These are phyloP conservation scores for Rhexocercosporidium sp. DNA, from an alignment of 2,329 filamentous ascomycete genomes.

Conservation along the genomic window DNA sequence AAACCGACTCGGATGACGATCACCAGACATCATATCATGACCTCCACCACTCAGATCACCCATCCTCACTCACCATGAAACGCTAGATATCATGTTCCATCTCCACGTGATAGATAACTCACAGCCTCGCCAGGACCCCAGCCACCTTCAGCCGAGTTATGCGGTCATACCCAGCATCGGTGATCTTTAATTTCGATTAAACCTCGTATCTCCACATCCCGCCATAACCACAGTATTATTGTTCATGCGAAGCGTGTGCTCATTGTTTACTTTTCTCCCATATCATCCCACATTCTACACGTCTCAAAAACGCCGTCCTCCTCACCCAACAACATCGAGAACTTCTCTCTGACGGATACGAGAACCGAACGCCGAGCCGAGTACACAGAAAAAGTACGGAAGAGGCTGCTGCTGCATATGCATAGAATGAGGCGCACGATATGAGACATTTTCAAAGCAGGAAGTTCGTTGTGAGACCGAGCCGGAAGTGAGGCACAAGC, in stretches of 20 bases:
- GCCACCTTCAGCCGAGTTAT: slow-evolving; percentile 11
- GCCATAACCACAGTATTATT: slow-evolving; percentile 13
- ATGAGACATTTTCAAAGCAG: slow-evolving; percentile 29
- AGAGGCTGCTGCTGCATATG: not conserved
- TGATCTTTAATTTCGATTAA: slow-evolving; percentile 20
- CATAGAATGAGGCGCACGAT: slow-evolving; percentile 23
- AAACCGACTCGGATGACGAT: slow-evolving; percentile 1
- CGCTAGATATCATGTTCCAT: not conserved
- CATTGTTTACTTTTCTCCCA: slow-evolving; percentile 17
- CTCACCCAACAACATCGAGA: too few species aligned
- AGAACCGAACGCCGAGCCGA: not conserved
- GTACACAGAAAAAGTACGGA: not conserved
- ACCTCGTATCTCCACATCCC: slow-evolving; percentile 16
- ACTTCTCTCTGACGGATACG: not conserved
- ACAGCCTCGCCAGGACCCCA: slow-evolving; percentile 19
- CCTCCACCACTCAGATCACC: not conserved
- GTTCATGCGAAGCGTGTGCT: slow-evolving; percentile 14
- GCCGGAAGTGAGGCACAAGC: slow-evolving; percentile 12
- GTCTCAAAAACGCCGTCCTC: too few species aligned
- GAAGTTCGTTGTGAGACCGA: slow-evolving; percentile 12
- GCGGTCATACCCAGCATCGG: slow-evolving; percentile 18
- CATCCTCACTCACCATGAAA: not conserved
- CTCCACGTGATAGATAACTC: slow-evolving; percentile 17
- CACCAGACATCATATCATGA: slow-evolving; percentile 2
- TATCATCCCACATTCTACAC: not conserved